Evolutionary conservation across 129 eudicot species (phyloP).

Genomic region (Flaveria trinervia): DNA sequence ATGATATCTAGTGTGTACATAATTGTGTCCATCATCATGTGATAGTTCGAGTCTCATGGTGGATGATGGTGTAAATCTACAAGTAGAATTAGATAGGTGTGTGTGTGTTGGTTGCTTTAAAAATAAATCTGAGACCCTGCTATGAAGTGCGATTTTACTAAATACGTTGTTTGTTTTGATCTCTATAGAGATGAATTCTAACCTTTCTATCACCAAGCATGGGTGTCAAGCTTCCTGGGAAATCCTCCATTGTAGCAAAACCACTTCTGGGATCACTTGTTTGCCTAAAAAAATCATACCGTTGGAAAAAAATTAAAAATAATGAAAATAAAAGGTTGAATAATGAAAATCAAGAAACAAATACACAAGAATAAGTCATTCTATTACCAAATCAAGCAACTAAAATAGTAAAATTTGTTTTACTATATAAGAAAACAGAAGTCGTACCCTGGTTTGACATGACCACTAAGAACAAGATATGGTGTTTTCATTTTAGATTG

Average conservation of each 20-base stretch:
- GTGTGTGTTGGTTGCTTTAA: too few species aligned
- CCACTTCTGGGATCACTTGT: constrained; percentile 96
- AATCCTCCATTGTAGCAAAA: constrained; percentile 87
- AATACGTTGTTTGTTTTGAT: too few species aligned
- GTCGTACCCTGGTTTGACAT: constrained; percentile 94
- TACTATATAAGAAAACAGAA: neutral
- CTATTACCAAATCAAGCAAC: neutral
- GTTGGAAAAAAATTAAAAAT: neutral
- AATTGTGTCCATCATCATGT: too few species aligned
- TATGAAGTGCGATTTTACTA: too few species aligned
- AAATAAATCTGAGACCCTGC: too few species aligned
- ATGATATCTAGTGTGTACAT: too few species aligned
- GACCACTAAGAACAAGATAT: constrained; percentile 89
- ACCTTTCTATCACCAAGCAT: constrained; percentile 99
- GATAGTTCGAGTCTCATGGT: too few species aligned
- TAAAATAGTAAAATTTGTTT: neutral
- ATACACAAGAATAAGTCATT: neutral
- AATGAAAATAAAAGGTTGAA: neutral
- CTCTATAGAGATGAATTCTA: neutral
- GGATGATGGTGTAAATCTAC: too few species aligned
- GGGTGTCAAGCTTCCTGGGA: constrained; percentile 92
- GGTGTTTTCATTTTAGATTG: constrained; percentile 74
- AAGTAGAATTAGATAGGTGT: too few species aligned
- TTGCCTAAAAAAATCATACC: constrained; percentile 58
- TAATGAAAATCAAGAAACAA: neutral